Percentiles rank a stretch among this genome's conserved stretches.
phyloP scores from a whole-genome alignment of 768 basidiomycete genomes.

The Mycena rosella region DNA sequence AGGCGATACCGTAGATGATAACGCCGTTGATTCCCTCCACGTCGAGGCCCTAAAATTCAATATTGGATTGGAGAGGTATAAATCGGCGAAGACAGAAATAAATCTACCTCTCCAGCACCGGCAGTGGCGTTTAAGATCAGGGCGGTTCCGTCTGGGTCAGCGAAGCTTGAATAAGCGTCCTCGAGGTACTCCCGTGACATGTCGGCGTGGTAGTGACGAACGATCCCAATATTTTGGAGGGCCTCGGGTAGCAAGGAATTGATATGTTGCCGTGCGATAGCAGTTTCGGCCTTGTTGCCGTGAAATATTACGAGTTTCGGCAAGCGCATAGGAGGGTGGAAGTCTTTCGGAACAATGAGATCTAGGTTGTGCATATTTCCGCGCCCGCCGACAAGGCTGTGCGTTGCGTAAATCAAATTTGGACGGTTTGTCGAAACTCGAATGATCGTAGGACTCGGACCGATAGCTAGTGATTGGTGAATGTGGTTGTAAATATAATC shows the following conservation, averaged over 20 bases:
- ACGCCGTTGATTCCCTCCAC: too few relatives aligned
- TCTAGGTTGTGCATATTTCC: neutral
- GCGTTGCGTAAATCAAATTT: slow-evolving; percentile 14
- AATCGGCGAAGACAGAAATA: too few relatives aligned
- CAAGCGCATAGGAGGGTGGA: slow-evolving; percentile 16
- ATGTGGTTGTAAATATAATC: slow-evolving; percentile 2
- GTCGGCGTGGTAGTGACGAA: slow-evolving; percentile 14
- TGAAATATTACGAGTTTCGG: neutral
- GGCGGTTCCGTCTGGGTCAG: neutral
- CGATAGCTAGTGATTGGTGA: neutral
- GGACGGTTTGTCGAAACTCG: slow-evolving; percentile 3
- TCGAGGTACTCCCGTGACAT: slow-evolving; percentile 21
- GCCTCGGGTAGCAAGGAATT: neutral
- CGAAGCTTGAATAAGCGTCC: slow-evolving; percentile 8
- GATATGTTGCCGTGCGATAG: neutral
- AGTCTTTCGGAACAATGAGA: neutral
- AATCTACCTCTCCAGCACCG: slow-evolving; percentile 7
- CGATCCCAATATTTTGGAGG: neutral
- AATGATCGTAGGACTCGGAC: neutral
- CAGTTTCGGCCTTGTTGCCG: slow-evolving; percentile 4
- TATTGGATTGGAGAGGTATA: too few relatives aligned
- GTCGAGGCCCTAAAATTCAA: too few relatives aligned
- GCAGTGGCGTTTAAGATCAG: slow-evolving; percentile 14
- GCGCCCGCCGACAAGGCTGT: neutral
- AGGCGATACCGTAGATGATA: too few relatives aligned